Evolutionary conservation across 208 protist species (phyloP).

Genomic region (Eutreptiella sp.): DNA sequence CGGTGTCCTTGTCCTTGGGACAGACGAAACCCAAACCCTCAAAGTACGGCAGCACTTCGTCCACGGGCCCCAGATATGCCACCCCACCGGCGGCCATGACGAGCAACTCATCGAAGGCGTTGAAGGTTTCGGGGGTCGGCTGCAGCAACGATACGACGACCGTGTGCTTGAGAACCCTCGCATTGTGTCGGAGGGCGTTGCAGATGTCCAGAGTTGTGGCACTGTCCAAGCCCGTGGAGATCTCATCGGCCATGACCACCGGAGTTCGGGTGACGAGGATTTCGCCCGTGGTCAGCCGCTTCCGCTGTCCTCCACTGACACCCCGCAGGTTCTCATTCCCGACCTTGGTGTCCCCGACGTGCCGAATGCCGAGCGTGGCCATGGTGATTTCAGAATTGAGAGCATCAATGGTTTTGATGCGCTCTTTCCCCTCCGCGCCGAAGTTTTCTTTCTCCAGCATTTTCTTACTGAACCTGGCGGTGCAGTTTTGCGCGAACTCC

Average conservation of each 20-base stretch:
- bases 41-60: background rate
- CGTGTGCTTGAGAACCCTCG: background rate
- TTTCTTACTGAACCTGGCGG: no score
- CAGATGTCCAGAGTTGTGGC: background rate
- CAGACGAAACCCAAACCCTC: background rate
- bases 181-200: background rate
- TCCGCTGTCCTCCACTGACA: background rate
- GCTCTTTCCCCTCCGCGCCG: no score
- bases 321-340: background rate
- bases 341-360: background rate
- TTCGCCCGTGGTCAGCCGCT: background rate
- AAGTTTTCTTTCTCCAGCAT: no score
- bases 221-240: background rate
- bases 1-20: no score
- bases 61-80: background rate
- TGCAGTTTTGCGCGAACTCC: background rate
- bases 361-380: background rate
- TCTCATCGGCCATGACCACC: background rate
- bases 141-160: background rate
- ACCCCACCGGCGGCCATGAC: background rate
- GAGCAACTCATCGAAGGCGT: background rate
- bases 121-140: background rate
- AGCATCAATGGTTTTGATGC: no score
- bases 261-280: background rate
- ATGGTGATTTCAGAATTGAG: background rate